A percentile compares a stretch with the other conserved stretches of the same genome.
Evolutionary conservation across 1,284 basidiomycete species (phyloP).

Genomic region (Microbotryum lychnidis-dioicae): DNA sequence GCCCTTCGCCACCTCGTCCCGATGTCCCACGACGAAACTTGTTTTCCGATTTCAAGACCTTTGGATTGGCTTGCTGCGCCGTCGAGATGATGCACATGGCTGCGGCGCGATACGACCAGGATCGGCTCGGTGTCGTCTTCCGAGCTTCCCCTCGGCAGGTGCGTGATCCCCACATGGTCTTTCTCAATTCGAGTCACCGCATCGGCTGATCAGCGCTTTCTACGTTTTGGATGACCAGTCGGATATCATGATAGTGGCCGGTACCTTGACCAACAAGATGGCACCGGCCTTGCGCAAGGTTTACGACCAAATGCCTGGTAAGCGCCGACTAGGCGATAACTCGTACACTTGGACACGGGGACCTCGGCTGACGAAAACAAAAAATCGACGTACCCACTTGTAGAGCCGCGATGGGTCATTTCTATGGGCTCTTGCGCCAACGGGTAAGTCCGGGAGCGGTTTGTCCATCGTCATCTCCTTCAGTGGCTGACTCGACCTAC

Average conservation of each 20-base stretch:
- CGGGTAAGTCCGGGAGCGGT: conserved; percentile 55
- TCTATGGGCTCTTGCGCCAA: conserved; percentile 99
- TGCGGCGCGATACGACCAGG: conserved; percentile 96
- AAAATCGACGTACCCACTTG: background rate
- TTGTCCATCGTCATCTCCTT: conserved; percentile 14
- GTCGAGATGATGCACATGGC: conserved; percentile 92
- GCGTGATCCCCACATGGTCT: background rate
- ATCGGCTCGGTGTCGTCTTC: conserved; percentile 94
- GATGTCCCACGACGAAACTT: background rate
- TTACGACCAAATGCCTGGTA: conserved; percentile 87
- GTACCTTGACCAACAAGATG: conserved; percentile 99
- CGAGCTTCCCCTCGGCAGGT: conserved; percentile 79
- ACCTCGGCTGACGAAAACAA: background rate
- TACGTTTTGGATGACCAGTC: conserved; percentile 51
- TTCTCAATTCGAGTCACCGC: background rate
- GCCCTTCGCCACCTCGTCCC: background rate
- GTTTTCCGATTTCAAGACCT: conserved; percentile 11
- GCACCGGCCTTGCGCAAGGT: conserved; percentile 82
- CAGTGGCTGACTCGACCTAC: background rate
- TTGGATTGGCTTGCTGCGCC: conserved; percentile 94
- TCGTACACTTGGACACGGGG: background rate
- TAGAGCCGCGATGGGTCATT: conserved; percentile 73
- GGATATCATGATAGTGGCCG: conserved; percentile 99
- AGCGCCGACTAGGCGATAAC: too few species aligned
- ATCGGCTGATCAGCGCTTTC: too few species aligned